Evolutionary conservation across 2,329 filamentous ascomycete genomes (phyloP).

Genomic region (Fusarium tricinctum): DNA sequence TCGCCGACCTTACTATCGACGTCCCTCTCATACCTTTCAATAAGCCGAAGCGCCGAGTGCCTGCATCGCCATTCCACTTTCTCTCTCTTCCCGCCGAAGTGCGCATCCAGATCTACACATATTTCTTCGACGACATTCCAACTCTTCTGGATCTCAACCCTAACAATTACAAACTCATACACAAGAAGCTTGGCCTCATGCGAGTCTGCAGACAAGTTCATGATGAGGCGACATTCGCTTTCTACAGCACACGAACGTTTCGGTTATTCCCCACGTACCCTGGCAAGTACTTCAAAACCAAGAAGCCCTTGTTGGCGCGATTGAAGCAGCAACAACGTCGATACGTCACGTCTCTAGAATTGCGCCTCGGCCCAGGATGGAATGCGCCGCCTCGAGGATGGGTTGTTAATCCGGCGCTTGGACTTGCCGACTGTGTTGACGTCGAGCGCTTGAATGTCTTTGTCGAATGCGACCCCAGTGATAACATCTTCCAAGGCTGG

Average conservation of each 20-base stretch:
- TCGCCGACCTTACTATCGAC: slow-evolving; percentile 61
- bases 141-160: slow-evolving; percentile 76
- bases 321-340: slow-evolving; percentile 72
- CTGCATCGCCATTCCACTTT: slow-evolving; percentile 70
- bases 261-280: slow-evolving; percentile 76
- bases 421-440: slow-evolving; percentile 72
- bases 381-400: slow-evolving; percentile 77
- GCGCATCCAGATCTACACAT: slow-evolving; percentile 76
- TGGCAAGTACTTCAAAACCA: slow-evolving; percentile 78
- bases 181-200: slow-evolving; percentile 71
- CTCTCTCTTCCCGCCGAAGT: slow-evolving; percentile 78
- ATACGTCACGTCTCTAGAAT: slow-evolving; percentile 73
- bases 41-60: slow-evolving; percentile 50
- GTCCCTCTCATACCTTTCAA: slow-evolving; percentile 53
- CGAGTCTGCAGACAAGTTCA: slow-evolving; percentile 73
- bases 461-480: slow-evolving; percentile 79
- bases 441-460: slow-evolving; percentile 75
- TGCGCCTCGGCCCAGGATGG: slow-evolving; percentile 81
- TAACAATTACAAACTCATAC: slow-evolving; percentile 73
- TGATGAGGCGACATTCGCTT: slow-evolving; percentile 73
- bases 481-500: slow-evolving; percentile 76
- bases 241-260: slow-evolving; percentile 74
- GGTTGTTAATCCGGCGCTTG: slow-evolving; percentile 75
- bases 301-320: slow-evolving; percentile 77
- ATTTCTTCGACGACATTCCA: slow-evolving; percentile 69